Conservation (phyloP, 768 basidiomycete genomes). For the Sistotremastrum suecicum region DNA sequence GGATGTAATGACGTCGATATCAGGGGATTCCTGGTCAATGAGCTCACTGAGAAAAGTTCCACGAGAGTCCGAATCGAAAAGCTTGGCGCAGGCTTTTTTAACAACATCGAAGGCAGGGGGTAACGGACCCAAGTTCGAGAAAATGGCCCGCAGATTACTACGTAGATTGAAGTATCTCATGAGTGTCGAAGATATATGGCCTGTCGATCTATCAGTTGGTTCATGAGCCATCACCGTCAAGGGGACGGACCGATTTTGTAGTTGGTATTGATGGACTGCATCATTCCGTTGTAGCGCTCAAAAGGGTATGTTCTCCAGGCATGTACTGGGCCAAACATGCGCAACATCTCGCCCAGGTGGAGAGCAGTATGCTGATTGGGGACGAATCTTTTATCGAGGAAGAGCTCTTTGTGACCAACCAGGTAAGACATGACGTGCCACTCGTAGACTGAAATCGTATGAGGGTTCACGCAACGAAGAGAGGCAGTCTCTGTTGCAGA, state of each 20-base stretch:
- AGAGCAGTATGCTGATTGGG: constrained; percentile 21
- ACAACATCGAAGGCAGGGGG: too few species aligned
- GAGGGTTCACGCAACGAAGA: constrained; percentile 5
- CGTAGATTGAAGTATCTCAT: too few species aligned
- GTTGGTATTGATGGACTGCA: constrained; percentile 13
- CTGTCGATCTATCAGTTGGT: too few species aligned
- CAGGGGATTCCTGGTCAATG: too few species aligned
- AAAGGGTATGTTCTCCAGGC: constrained; percentile 4
- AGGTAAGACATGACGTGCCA: constrained; percentile 11
- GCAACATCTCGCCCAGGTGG: constrained; percentile 16
- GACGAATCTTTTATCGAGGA: constrained; percentile 11
- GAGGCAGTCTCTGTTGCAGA: constrained; percentile 12
- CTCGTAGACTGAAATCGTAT: constrained; percentile 1
- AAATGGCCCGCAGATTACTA: too few species aligned
- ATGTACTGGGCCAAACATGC: constrained; percentile 17
- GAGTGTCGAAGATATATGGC: too few species aligned
- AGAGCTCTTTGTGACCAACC: constrained; percentile 8
- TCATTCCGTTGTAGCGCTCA: constrained; percentile 9
- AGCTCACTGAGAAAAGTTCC: too few species aligned
- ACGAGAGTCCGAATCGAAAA: too few species aligned
- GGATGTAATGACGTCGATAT: too few species aligned
- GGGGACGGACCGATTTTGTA: constrained; percentile 10
- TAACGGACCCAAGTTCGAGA: too few species aligned
- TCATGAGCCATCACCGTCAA: too few species aligned
- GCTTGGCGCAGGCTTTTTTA: too few species aligned